Conservation (phyloP, 352 stramenopile genomes). For the Pythium aristosporum region DNA sequence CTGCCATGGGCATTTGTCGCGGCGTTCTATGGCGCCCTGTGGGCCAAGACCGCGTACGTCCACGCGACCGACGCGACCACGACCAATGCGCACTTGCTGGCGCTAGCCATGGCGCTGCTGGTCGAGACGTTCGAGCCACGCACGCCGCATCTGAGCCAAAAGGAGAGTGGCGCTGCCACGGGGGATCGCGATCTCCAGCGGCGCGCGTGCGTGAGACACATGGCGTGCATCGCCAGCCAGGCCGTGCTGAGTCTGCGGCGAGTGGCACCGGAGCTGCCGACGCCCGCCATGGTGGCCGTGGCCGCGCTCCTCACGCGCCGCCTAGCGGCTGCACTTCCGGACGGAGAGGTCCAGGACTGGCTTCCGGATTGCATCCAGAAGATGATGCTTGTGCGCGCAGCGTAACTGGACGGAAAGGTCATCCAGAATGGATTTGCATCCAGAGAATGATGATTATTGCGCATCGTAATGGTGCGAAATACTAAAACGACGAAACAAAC, state of each 20-base stretch:
- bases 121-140: conserved; percentile 24
- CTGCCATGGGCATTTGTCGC: conserved; percentile 47
- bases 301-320: conserved; percentile 1
- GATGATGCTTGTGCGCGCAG: conserved; percentile 1
- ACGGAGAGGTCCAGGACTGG: conserved; percentile 16
- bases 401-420: neutral
- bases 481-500: too few species aligned
- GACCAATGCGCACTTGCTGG: conserved; percentile 55
- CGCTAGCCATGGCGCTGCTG: conserved; percentile 35
- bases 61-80: conserved; percentile 35
- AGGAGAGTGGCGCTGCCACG: neutral
- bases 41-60: conserved; percentile 39
- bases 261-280: conserved; percentile 18
- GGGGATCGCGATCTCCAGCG: conserved; percentile 5
- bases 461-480: too few species aligned
- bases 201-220: neutral
- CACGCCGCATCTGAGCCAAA: neutral
- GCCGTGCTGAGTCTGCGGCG: conserved; percentile 26
- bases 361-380: conserved; percentile 19
- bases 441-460: too few species aligned
- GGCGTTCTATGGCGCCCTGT: conserved; percentile 44
- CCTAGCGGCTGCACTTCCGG: conserved; percentile 1
- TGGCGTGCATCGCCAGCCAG: conserved; percentile 21
- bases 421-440: neutral
- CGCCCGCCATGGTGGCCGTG: conserved; percentile 24